Conservation (phyloP, 768 basidiomycete species). For the Lactifluus hygrophoroides region DNA sequence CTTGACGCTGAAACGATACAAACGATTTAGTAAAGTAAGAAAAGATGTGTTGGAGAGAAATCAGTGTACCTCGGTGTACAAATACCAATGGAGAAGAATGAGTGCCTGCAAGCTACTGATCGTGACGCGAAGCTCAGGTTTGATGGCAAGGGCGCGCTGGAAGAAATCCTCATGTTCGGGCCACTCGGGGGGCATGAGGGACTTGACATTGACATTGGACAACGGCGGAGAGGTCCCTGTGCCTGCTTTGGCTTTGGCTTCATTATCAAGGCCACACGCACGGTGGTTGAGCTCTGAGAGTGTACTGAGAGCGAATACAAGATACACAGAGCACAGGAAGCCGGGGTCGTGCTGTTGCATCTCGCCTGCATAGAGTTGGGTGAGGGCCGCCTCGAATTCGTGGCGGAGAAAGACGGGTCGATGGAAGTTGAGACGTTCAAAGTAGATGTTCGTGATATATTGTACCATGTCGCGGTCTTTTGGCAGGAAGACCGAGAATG, state of each 20-base stretch:
- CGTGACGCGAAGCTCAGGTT: constrained; percentile 77
- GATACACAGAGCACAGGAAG: constrained; percentile 67
- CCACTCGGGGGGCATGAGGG: constrained; percentile 60
- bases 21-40: constrained; percentile 12
- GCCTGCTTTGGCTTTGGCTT: constrained; percentile 30
- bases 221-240: constrained; percentile 28
- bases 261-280: constrained; percentile 43
- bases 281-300: constrained; percentile 75
- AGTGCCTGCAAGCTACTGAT: constrained; percentile 77
- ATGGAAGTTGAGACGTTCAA: constrained; percentile 67
- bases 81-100: constrained; percentile 80
- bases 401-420: constrained; percentile 65
- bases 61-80: constrained; percentile 69
- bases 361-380: constrained; percentile 55
- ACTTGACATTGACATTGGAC: constrained; percentile 36
- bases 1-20: constrained; percentile 54
- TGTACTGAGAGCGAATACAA: constrained; percentile 73
- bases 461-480: constrained; percentile 63
- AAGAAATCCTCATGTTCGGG: constrained; percentile 82
- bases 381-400: constrained; percentile 58
- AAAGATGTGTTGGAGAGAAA: not conserved
- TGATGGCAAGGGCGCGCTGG: constrained; percentile 64
- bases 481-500: constrained; percentile 60
- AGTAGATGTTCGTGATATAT: constrained; percentile 62
- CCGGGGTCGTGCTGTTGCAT: constrained; percentile 60